These are phyloP conservation scores for Harringtonia aguacate DNA, from an alignment of 2,329 filamentous ascomycete genomes.

Conservation along the genomic window DNA sequence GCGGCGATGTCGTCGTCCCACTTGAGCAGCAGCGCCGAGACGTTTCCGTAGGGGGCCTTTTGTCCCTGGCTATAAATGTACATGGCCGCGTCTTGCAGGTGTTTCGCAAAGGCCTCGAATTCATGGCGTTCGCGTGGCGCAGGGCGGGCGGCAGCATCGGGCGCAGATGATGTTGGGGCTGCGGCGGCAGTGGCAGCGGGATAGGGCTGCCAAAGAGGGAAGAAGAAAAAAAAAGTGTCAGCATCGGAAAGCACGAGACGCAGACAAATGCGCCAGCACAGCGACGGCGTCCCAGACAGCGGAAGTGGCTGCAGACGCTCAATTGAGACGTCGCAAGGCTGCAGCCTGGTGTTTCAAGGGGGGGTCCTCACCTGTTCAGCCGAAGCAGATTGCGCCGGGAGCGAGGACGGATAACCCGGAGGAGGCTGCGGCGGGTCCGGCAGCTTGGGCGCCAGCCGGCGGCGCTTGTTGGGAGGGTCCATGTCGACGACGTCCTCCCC, in stretches of 20 bases:
- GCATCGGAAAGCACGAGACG: too few species aligned
- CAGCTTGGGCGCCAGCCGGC: slow-evolving; percentile 18
- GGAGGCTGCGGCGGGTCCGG: slow-evolving; percentile 12
- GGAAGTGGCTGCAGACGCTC: too few species aligned
- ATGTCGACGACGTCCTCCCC: too few species aligned
- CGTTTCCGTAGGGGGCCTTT: slow-evolving; percentile 43
- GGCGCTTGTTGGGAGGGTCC: slow-evolving; percentile 19
- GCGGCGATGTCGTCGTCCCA: slow-evolving; percentile 51
- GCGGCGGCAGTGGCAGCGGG: slow-evolving; percentile 1
- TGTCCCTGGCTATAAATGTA: slow-evolving; percentile 54
- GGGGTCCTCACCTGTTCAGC: slow-evolving; percentile 9
- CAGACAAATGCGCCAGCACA: too few species aligned
- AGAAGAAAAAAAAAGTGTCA: too few species aligned
- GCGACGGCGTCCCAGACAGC: too few species aligned
- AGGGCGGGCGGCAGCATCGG: slow-evolving; percentile 4
- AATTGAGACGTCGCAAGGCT: slow-evolving; percentile 1
- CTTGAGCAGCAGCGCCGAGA: slow-evolving; percentile 48
- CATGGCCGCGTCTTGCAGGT: slow-evolving; percentile 59
- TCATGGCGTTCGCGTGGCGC: slow-evolving; percentile 37
- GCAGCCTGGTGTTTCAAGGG: too few species aligned
- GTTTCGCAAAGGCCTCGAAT: slow-evolving; percentile 56
- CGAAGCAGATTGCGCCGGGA: slow-evolving; percentile 9
- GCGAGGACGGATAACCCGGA: slow-evolving; percentile 5
- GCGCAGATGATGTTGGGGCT: not conserved
- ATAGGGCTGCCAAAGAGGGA: too few species aligned